phyloP scores from a whole-genome alignment of 352 stramenopile species.

The Elongisporangium prolatum region DNA sequence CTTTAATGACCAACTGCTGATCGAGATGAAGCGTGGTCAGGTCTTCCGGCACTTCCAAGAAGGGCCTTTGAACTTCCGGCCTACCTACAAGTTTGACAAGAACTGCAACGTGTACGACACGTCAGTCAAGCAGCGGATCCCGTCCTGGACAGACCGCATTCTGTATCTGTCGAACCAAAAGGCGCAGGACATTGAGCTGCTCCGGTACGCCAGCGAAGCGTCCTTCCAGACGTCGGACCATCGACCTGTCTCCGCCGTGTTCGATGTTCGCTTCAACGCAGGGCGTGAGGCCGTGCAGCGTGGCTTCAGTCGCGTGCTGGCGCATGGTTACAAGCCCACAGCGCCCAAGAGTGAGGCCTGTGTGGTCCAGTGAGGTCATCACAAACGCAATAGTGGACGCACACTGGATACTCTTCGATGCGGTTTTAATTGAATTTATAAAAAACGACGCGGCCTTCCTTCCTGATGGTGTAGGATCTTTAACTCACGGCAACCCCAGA shows the following conservation, averaged over 20 bases:
- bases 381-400: not conserved
- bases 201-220: slow-evolving; percentile 66
- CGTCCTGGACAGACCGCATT: slow-evolving; percentile 96
- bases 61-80: slow-evolving; percentile 88
- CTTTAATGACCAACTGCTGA: slow-evolving; percentile 90
- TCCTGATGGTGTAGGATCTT: too few relatives aligned
- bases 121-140: slow-evolving; percentile 92
- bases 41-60: slow-evolving; percentile 91
- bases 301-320: slow-evolving; percentile 23
- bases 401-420: too few relatives aligned
- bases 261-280: slow-evolving; percentile 42
- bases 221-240: slow-evolving; percentile 72
- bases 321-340: slow-evolving; percentile 20
- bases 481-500: too few relatives aligned
- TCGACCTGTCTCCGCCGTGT: slow-evolving; percentile 58
- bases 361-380: slow-evolving; percentile 19
- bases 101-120: slow-evolving; percentile 90
- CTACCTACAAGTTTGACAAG: slow-evolving; percentile 97
- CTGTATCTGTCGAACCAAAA: slow-evolving; percentile 71
- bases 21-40: slow-evolving; percentile 66
- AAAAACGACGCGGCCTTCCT: too few relatives aligned
- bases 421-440: too few relatives aligned
- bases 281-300: not conserved
- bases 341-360: slow-evolving; percentile 42
- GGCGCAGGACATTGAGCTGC: slow-evolving; percentile 38